Evolutionary conservation across 2,329 filamentous ascomycete genomes (phyloP), one percentile per base, ranked within the genome.

Genomic region (Aspergillus hortae): DNA sequence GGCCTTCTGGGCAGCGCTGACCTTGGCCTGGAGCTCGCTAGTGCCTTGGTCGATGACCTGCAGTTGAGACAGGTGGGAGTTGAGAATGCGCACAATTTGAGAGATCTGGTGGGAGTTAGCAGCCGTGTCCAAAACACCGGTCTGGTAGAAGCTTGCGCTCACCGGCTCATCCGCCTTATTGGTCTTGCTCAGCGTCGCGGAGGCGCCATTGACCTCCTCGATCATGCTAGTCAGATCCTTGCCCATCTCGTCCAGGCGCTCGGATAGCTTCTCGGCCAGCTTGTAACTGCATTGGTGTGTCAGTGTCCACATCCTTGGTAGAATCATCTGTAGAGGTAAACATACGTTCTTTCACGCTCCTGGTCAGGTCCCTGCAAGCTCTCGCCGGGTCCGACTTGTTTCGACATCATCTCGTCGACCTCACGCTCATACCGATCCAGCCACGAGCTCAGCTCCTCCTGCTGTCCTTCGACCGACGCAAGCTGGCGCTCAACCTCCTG

Each of bases 191-290:
- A 99, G 77, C 21, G 86, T 90, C 49, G 89, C 83, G n/a, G 90
- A 94, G 56, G 95, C 92, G 61, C 87, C 85, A 69, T 99, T 99
- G 68, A 99, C 95, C 73, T 97, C 94, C 68, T 95, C 92, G 62
- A 99, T 95, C 91, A 99, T 97, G 74, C 90, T 92, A 44, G 85
- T 86, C 57, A 99, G 79, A 67, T 96, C 91, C 68, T 90, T 89
- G 66, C 90, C 91, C 84, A 97, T 95, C 62, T 95, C 91, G 52
- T 95, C 92, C 58, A 99, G 79, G 59, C 90, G 85, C 67, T 95
- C 90, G 10, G 90, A 90, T 58, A 96, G 81, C 72, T 90, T 94
- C 79, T 99, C 94, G 1, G 94, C 94, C 48, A 95, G 78, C 80
- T 96, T 95, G 77, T 97, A 86, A 30, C 80, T 83, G 60, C 12